phyloP scores from a whole-genome alignment of 2,329 filamentous ascomycete species.

The Sclerotinia subarctica region DNA sequence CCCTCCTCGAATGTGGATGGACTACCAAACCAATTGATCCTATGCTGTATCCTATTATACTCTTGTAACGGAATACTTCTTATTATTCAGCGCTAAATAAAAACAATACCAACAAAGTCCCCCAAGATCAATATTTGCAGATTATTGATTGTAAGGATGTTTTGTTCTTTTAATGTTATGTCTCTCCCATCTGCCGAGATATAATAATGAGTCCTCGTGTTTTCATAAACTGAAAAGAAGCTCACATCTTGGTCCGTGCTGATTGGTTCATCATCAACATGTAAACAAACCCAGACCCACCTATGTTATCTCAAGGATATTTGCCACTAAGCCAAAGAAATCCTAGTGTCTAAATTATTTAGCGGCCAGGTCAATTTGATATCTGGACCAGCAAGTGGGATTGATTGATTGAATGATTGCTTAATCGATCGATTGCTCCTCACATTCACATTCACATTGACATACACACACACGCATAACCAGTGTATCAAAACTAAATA shows the following conservation, averaged over 20 bases:
- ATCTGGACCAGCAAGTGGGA: background rate
- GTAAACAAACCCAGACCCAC: constrained; percentile 17
- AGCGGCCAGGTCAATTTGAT: constrained; percentile 9
- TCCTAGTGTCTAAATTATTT: constrained; percentile 31
- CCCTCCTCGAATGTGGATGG: background rate
- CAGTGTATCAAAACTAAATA: constrained; percentile 5
- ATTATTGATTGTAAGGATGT: constrained; percentile 9
- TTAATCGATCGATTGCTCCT: background rate
- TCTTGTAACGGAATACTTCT: background rate
- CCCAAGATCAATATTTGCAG: background rate
- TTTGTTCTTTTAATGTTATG: background rate
- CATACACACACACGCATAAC: background rate
- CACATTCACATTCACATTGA: background rate
- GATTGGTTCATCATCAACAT: constrained; percentile 6
- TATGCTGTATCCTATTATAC: background rate
- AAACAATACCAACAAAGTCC: background rate
- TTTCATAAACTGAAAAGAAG: constrained; percentile 10
- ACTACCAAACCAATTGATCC: background rate
- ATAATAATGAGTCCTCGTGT: background rate
- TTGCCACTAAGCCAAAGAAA: background rate
- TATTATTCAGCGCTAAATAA: background rate
- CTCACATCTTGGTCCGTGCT: background rate
- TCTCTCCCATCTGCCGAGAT: background rate
- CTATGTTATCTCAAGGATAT: background rate
- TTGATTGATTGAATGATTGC: background rate